These are phyloP conservation scores for Aureobasidium sp. DNA, from an alignment of 2,329 filamentous ascomycete species.

Conservation along the genomic window DNA sequence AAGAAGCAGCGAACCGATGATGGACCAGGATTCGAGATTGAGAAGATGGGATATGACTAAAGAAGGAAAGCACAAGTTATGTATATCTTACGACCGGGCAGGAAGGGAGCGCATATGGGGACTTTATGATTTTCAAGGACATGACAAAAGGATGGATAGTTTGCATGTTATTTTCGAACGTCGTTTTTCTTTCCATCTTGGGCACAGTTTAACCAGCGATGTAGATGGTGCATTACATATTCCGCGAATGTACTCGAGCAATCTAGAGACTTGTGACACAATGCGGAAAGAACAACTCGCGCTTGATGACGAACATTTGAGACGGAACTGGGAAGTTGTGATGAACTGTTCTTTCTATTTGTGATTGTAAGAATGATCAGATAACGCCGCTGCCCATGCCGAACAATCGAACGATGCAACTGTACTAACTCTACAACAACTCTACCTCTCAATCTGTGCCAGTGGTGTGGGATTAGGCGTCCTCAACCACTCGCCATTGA, in stretches of 20 bases:
- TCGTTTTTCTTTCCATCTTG: neutral
- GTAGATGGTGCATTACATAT: neutral
- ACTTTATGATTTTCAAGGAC: neutral
- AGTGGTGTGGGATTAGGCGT: constrained; percentile 45
- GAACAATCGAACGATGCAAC: neutral
- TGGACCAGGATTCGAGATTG: neutral
- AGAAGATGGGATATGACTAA: constrained; percentile 7
- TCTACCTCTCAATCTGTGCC: constrained; percentile 15
- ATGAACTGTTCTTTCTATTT: neutral
- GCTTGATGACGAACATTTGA: neutral
- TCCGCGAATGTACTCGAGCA: neutral
- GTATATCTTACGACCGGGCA: neutral
- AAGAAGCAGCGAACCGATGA: constrained; percentile 13
- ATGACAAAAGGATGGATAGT: neutral
- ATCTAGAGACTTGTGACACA: neutral
- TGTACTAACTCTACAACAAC: neutral
- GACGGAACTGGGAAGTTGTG: neutral
- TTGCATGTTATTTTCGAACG: neutral
- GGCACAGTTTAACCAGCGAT: neutral
- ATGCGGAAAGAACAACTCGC: neutral
- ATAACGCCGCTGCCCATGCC: neutral
- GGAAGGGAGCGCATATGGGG: neutral
- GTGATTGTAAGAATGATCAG: neutral
- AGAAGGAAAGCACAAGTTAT: neutral
- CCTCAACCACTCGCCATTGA: constrained; percentile 87